Base-by-base conservation (phyloP, 1,139 yeast species). In the Scheffersomyces cryptocercus region DNA sequence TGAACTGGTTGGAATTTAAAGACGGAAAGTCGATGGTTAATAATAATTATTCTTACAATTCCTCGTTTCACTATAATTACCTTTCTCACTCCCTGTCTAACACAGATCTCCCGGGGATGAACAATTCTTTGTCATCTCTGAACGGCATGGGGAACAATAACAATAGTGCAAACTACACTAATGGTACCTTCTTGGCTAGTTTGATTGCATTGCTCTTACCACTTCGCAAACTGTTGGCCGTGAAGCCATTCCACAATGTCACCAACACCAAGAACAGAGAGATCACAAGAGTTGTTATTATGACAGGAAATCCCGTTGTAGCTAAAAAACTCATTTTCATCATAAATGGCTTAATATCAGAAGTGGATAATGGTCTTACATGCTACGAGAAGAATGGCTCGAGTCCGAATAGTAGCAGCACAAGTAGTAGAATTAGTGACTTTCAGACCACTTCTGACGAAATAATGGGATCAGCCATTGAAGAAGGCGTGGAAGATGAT, bases 1-100 rank as follows among this genome's bases (percentile, higher is more conserved):
- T 79, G 43, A 80, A 79, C 49, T 82, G 87, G 87, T 60, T 81
- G 26, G 85, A 81, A 52, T 75, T 78, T 45, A 82, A 81, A 53
- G 87, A 82, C 54, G 84, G 82, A 2, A 69, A 67, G 4, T 55
- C 59, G 35, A 39, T 58, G 35, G 35, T 29, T 26, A 46, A 33
- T 40, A 20, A 24, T 35, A 39, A 40, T 15, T 40, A 40, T n/a
- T 41, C 34, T 32, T 37, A 36, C 24, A 47, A 50, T 37, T 41
- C 50, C 20, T 24, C 41, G 9, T 26, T 37, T 13, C 49, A 45
- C 15, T 34, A 39, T 26, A 37, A 37, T 20, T 31, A 31, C 13
- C 35, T 28, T 28, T 10, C 40, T 4, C 29, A 38, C 4, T 5
- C 33, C 10, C 20, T 35, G 30, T 41, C 47, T 28, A 46, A 12